phyloP scores from a whole-genome alignment of 139 green algal genomes.

The Microglena sp. region DNA sequence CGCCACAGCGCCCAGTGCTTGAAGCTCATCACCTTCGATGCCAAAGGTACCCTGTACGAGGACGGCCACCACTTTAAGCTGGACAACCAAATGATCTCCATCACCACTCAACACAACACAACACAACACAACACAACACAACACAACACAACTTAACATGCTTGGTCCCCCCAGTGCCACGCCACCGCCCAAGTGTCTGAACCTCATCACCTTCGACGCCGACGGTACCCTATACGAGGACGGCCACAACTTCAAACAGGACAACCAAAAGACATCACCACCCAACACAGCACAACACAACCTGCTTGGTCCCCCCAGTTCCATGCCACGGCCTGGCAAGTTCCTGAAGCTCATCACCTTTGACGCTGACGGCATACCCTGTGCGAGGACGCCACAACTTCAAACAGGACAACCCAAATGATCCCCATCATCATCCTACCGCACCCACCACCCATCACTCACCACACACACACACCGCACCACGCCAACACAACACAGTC shows the following conservation, averaged over 20 bases:
- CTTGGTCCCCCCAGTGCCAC: too few species aligned
- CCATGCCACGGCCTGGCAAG: conserved; percentile 65
- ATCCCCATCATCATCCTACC: neutral
- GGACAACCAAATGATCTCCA: conserved; percentile 79
- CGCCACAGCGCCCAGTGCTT: too few species aligned
- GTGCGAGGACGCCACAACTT: conserved; percentile 76
- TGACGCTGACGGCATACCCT: conserved; percentile 90
- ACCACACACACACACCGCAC: neutral
- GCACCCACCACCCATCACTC: neutral
- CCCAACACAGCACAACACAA: neutral
- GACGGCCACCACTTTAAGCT: conserved; percentile 71
- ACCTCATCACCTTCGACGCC: conserved; percentile 93
- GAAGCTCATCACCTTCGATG: neutral
- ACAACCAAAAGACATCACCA: conserved; percentile 34
- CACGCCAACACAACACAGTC: neutral
- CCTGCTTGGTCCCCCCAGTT: too few species aligned
- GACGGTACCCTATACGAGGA: conserved; percentile 92
- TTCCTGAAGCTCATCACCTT: conserved; percentile 85
- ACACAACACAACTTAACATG: neutral
- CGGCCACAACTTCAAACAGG: conserved; percentile 83
- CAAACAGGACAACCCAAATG: neutral
- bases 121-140: neutral
- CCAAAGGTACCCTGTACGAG: neutral
- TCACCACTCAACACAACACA: conserved; percentile 57
- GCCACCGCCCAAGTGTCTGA: conserved; percentile 55